Evolutionary conservation across 1,284 basidiomycete genomes (phyloP).

Genomic region (Vanrija sp.): DNA sequence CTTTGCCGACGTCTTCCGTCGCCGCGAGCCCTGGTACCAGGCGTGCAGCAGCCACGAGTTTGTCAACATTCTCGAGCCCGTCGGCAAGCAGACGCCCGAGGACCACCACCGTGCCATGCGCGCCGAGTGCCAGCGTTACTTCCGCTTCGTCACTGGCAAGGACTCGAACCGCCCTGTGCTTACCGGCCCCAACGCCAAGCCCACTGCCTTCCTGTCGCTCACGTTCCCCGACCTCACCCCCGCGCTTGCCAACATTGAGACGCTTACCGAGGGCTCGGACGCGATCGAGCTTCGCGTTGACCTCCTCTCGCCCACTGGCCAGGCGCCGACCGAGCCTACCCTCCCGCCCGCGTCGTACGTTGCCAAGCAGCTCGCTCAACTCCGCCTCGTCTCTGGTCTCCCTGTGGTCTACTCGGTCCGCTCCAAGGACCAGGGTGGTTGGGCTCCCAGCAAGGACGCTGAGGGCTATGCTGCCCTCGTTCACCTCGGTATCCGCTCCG

Average conservation of each 20-base stretch:
- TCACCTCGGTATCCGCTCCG: slow-evolving; percentile 72
- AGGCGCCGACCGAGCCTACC: slow-evolving; percentile 50
- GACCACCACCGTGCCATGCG: slow-evolving; percentile 42
- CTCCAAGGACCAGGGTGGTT: slow-evolving; percentile 82
- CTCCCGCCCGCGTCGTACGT: slow-evolving; percentile 74
- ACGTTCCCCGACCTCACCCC: slow-evolving; percentile 84
- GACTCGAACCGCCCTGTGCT: slow-evolving; percentile 59
- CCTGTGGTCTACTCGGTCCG: slow-evolving; percentile 92
- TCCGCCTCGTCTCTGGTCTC: slow-evolving; percentile 72
- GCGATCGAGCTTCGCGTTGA: slow-evolving; percentile 93
- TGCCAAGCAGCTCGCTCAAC: slow-evolving; percentile 70
- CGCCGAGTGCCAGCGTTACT: slow-evolving; percentile 59
- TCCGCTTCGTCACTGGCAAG: slow-evolving; percentile 78
- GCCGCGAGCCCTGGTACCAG: slow-evolving; percentile 83
- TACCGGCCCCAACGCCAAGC: slow-evolving; percentile 50
- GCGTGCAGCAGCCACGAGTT: slow-evolving; percentile 83
- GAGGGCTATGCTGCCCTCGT: slow-evolving; percentile 75
- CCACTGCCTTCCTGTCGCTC: slow-evolving; percentile 86
- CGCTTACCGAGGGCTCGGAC: slow-evolving; percentile 78
- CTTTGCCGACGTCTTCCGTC: slow-evolving; percentile 72
- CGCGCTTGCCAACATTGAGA: slow-evolving; percentile 65
- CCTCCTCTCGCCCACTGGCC: slow-evolving; percentile 62
- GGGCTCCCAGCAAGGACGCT: slow-evolving; percentile 75
- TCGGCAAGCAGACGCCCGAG: slow-evolving; percentile 31
- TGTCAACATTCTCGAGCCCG: slow-evolving; percentile 57